These are phyloP conservation scores for Yamadazyma sp. DNA, from an alignment of 805 yeast genomes.

Conservation along the genomic window DNA sequence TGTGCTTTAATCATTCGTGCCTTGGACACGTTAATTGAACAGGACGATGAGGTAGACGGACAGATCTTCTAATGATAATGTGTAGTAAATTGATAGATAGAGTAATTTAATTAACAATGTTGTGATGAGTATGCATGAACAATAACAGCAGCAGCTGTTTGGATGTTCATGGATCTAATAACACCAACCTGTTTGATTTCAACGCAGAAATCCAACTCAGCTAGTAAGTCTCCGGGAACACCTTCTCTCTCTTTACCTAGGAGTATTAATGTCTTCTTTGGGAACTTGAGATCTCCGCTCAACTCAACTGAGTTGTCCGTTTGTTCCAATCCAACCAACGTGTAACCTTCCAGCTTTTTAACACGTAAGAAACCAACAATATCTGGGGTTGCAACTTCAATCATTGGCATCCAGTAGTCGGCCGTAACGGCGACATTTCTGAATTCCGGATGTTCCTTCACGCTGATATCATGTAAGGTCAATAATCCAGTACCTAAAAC, in stretches of 20 bases:
- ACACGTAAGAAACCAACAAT: slow-evolving; percentile 56
- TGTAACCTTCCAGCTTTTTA: slow-evolving; percentile 75
- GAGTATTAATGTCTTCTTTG: slow-evolving; percentile 71
- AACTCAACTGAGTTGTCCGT: slow-evolving; percentile 84
- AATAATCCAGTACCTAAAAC: slow-evolving; percentile 85
- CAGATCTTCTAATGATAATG: slow-evolving; percentile 21
- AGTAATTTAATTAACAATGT: slow-evolving; percentile 43
- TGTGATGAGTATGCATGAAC: slow-evolving; percentile 85
- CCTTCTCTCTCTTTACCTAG: slow-evolving; percentile 91
- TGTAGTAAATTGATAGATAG: slow-evolving; percentile 1
- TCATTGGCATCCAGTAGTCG: slow-evolving; percentile 93
- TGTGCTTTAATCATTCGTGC: slow-evolving; percentile 66
- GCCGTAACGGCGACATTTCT: slow-evolving; percentile 92
- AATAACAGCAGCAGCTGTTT: slow-evolving; percentile 92
- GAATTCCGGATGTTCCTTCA: slow-evolving; percentile 67
- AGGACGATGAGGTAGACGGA: slow-evolving; percentile 36
- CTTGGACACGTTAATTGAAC: slow-evolving; percentile 47
- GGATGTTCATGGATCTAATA: slow-evolving; percentile 92
- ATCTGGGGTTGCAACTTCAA: slow-evolving; percentile 61
- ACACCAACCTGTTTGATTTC: slow-evolving; percentile 93
- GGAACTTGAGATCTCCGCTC: slow-evolving; percentile 64
- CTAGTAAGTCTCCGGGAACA: slow-evolving; percentile 79
- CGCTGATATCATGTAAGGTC: slow-evolving; percentile 69
- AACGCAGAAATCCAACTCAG: slow-evolving; percentile 81
- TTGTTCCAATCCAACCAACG: slow-evolving; percentile 87